Evolutionary conservation across 2,329 filamentous ascomycete genomes (phyloP), one percentile per base, ranked within the genome.

Genomic region (Penicillium concentricum): DNA sequence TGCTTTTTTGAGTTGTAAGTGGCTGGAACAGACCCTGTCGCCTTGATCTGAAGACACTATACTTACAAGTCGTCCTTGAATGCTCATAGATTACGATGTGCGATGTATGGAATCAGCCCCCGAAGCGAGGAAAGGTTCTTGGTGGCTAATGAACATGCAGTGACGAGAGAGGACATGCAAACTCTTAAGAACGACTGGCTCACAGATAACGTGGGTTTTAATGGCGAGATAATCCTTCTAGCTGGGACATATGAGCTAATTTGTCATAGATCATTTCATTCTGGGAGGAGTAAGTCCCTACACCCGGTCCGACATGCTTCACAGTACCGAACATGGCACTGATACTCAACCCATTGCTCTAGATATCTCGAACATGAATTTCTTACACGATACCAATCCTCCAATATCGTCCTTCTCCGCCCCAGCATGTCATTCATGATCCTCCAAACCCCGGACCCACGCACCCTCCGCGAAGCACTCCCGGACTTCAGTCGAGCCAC

Each of bases 371-470:
- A 99, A 75, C 90, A 87, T 60, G 93, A 97, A 79, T 87, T 91
- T 59, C 87, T 99, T 28, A 80, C 81, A 30, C 84, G 86, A 66
- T 96, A 89, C 71, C 90, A 90, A 10, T 87, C 90, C 70, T 91
- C 91, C 20, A 85, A 91, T 61, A 96, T 99, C 72, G 83, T 93
- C 58, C 89, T 99, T 55, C 87, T 99, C 28, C 90, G 93, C 13
- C 94, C 94, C 0, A 90, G 88, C 68, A 96, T 97, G 90, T 88
- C 90, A 54, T 95, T 94, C 73, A 87, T 97, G 74, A 84, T 97
- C 61, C 89, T 94, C 80, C 88, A 91, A 72, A 89, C 83, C 1
- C 74, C 78, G 20, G 81, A 87, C 57, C 82, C 83, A 5, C 74
- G 78, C 42, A 79, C 79, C 2, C 77, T 87, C 43, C 80, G 82